Base-by-base conservation (phyloP, 2,329 filamentous ascomycete genomes). In the Aspergillus tanneri region DNA sequence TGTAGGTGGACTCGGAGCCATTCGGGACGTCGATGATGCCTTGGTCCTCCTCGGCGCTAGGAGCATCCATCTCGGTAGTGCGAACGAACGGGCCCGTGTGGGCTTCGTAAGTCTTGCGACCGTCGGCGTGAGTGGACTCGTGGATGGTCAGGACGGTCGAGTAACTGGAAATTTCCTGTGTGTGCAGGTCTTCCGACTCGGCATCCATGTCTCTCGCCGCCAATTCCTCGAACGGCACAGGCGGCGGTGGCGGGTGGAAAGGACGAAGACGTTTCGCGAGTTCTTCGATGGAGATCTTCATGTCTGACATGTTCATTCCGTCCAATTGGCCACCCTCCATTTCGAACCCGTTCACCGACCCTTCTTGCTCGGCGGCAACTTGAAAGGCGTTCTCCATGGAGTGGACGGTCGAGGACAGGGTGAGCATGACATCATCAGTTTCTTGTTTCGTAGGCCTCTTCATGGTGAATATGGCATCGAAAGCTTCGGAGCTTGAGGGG, bases 181-280 rank as follows among this genome's bases (percentile, higher is more conserved):
- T 61, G 40, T 62, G 58, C 18, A 55, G 35, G n/a, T 72, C 68
- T 47, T 77, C 72, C 23, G 69, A 60, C 39, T 68, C 63, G 41
- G 64, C 52, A n/a, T 55, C 50, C 27, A 64, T 61, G 27, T 59
- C 54, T 19, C 55, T 49, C 27, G 64, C 62, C 53, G 72, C 65
- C 50, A 65, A 56, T 34, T 72, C 66, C 56, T 72, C 69, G 55
- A 83, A 74, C 1, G 88, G 81, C 52, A 83, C 73, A 0, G 92
- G 93, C 35, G 85, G 74, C 16, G 91, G 88, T n/a, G 92, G 93
- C 18, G 89, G 87, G 46, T 84, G 81, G 75, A 95, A 97, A 5
- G 91, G 91, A 38, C 85, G 74, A 62, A 92, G 88, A 52, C 83
- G 80, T 59, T 82, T 84, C 14, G 83, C 80, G 71, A 87, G 81